Percentiles rank a stretch among this genome's conserved stretches.
Evolutionary conservation across 257 asterid genomes (phyloP).

Genomic region (Avicennia marina): DNA sequence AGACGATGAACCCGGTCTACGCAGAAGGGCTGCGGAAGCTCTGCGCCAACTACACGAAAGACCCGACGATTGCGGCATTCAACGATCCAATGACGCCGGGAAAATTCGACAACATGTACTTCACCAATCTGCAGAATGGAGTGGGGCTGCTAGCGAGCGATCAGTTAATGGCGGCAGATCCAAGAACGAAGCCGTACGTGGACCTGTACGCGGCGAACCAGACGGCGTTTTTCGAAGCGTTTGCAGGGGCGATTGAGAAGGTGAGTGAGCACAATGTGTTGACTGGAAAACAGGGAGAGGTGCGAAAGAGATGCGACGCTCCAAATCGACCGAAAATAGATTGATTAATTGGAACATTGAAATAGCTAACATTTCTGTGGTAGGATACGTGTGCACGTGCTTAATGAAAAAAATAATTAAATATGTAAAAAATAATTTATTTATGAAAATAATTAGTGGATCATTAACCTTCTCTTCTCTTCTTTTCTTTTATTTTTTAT

Average conservation of each 20-base stretch:
- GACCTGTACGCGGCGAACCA: conserved; percentile 67
- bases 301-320: conserved; percentile 75
- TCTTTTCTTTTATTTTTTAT: too few species aligned
- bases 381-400: too few species aligned
- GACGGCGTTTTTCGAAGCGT: conserved; percentile 49
- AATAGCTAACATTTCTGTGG: too few species aligned
- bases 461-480: too few species aligned
- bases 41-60: conserved; percentile 41
- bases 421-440: too few species aligned
- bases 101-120: conserved; percentile 72
- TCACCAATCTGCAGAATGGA: conserved; percentile 43
- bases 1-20: conserved; percentile 50
- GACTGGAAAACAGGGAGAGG: conserved; percentile 70
- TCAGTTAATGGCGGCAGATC: conserved; percentile 45
- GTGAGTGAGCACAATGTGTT: conserved; percentile 35
- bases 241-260: conserved; percentile 62
- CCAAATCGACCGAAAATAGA: too few species aligned
- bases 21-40: conserved; percentile 40
- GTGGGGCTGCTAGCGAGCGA: conserved; percentile 63
- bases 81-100: conserved; percentile 84
- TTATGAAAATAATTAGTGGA: too few species aligned
- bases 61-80: conserved; percentile 49
- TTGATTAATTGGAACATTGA: too few species aligned
- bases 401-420: too few species aligned
- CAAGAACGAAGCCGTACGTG: conserved; percentile 62